Evolutionary conservation across 2,329 filamentous ascomycete species (phyloP).

Genomic region (Trichoderma sp.): DNA sequence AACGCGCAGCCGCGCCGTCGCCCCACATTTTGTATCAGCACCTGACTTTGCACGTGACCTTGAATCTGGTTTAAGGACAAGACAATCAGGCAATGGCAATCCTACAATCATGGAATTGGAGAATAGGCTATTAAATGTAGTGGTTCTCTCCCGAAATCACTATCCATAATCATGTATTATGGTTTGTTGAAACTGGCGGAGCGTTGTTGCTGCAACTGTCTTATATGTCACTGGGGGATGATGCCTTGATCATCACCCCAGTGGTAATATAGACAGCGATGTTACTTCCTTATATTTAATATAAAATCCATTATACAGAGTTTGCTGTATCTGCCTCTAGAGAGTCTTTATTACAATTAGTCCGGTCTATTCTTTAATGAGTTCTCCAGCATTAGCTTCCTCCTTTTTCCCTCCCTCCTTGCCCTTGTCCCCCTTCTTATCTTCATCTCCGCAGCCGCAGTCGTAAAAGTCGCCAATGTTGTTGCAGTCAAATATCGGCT

Average conservation of each 20-base stretch:
- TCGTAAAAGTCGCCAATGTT: conserved; percentile 72
- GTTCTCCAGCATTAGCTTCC: conserved; percentile 32
- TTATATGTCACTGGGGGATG: not conserved
- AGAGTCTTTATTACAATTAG: not conserved
- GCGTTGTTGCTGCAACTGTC: not conserved
- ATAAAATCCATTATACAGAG: not conserved
- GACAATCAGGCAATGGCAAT: not conserved
- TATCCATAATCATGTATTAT: not conserved
- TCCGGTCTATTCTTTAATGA: conserved; percentile 13
- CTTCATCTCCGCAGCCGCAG: conserved; percentile 69
- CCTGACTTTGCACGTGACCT: conserved; percentile 4
- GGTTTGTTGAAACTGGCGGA: not conserved
- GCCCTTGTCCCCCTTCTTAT: conserved; percentile 40
- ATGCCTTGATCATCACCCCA: not conserved
- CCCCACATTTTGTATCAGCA: not conserved
- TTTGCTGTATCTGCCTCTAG: not conserved
- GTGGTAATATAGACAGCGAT: not conserved
- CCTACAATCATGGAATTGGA: not conserved
- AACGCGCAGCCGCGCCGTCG: conserved; percentile 42
- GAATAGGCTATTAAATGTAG: rapidly evolving
- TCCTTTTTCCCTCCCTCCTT: conserved; percentile 31
- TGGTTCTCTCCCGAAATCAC: not conserved
- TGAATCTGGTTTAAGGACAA: too few species aligned
- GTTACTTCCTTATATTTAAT: not conserved
- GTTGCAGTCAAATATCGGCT: conserved; percentile 64